Evolutionary conservation across 345 rosid genomes (phyloP).

Genomic region (Gossypium thurberi): DNA sequence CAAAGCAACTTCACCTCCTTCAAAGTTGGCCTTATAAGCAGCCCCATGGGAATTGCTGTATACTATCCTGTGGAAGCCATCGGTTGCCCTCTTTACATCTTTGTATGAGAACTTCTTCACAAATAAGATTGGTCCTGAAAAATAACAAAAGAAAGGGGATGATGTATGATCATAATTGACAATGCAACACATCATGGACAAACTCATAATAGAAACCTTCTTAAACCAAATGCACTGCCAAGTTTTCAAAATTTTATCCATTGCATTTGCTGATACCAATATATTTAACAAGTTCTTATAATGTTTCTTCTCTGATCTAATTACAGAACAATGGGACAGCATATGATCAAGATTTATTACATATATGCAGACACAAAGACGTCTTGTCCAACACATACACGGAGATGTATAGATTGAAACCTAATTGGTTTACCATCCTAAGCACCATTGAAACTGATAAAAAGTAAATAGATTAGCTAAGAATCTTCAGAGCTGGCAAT

Average conservation of each 20-base stretch:
- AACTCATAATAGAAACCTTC: background rate
- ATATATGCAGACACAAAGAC: background rate
- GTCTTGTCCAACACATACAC: background rate
- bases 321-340: background rate
- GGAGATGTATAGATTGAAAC: background rate
- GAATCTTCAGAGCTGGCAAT: background rate
- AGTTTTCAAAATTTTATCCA: no score
- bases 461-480: background rate
- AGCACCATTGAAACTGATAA: background rate
- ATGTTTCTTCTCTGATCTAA: background rate
- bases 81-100: constrained; percentile 71
- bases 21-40: constrained; percentile 72
- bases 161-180: background rate
- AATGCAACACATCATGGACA: background rate
- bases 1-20: constrained; percentile 53
- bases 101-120: constrained; percentile 53
- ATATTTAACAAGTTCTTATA: background rate
- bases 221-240: background rate
- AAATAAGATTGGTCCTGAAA: constrained; percentile 51
- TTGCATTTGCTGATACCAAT: no score
- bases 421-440: background rate
- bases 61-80: constrained; percentile 53
- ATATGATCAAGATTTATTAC: background rate
- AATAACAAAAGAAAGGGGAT: constrained; percentile 5
- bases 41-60: constrained; percentile 54